A percentile compares a stretch with the other conserved stretches of the same genome.
Evolutionary conservation across 192 early-diverging fungal species (phyloP).

Genomic region (Podila verticillata): DNA sequence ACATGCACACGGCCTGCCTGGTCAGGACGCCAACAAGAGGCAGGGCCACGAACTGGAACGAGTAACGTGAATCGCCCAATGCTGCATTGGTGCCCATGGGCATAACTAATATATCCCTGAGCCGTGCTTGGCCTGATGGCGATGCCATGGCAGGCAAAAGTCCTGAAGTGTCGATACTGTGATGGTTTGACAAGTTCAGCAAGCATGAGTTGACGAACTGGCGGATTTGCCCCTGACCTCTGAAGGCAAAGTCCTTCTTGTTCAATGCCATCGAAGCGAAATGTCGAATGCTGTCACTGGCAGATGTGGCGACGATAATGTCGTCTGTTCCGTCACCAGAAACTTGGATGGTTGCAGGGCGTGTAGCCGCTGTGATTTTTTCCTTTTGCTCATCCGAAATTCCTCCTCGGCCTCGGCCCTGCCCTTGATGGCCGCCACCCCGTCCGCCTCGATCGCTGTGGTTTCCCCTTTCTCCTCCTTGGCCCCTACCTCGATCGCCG

Average conservation of each 20-base stretch:
- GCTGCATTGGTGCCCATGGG: slow-evolving; percentile 37
- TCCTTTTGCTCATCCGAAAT: slow-evolving; percentile 4
- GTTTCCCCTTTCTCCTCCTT: background rate
- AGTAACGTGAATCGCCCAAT: background rate
- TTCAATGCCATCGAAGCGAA: slow-evolving; percentile 6
- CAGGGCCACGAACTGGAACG: slow-evolving; percentile 50
- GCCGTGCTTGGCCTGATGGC: slow-evolving; percentile 7
- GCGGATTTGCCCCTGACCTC: slow-evolving; percentile 4
- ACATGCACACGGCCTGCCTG: slow-evolving; percentile 31
- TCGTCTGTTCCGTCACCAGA: slow-evolving; percentile 43
- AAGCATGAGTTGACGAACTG: slow-evolving; percentile 42
- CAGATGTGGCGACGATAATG: slow-evolving; percentile 15
- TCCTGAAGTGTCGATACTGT: slow-evolving; percentile 33
- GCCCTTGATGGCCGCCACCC: background rate
- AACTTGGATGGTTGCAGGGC: slow-evolving; percentile 13
- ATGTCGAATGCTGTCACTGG: background rate
- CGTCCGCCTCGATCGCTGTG: background rate
- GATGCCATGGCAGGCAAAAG: slow-evolving; percentile 23
- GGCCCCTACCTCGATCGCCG: slow-evolving; percentile 2
- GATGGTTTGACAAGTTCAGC: slow-evolving; percentile 40
- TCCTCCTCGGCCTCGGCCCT: background rate
- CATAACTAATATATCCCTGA: slow-evolving; percentile 33
- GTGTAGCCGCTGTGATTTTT: background rate
- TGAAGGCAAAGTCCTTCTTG: background rate
- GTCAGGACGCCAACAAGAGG: slow-evolving; percentile 54